Evolutionary conservation across 2,329 filamentous ascomycete genomes (phyloP), one percentile per base, ranked within the genome.

Genomic region (Clarireedia homoeocarpa): DNA sequence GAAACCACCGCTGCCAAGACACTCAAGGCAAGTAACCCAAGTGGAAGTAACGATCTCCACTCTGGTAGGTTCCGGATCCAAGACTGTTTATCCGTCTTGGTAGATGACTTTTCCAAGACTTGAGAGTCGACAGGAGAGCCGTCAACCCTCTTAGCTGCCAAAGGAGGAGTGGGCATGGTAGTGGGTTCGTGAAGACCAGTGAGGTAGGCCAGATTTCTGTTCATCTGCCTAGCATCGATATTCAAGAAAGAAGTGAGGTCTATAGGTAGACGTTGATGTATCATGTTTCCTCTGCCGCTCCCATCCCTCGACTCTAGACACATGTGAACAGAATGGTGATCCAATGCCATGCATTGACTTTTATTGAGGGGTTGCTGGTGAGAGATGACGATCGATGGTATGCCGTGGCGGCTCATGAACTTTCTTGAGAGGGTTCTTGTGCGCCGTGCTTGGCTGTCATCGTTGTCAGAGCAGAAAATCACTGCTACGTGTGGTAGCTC

Each of bases 171-270:
- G 17, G 56, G 9, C 3, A 39, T 45, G 6, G 61, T 52, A 9
- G 61, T 47, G 45, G 62, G 59, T 23, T 67, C 67, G 26, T 69
- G 59, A 26, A 70, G 63, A 23, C 66, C 65, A 48, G 76, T 77
- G 40, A 80, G 65, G 55, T 74, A 75, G n/a, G 77, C 75, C 23
- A 80, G 65, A 59, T 79, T 78, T 57, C 76, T 71, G 63, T 79
- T 80, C 72, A 80, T 75, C 66, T 80, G 77, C 49, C 76, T 71
- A 27, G 75, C 72, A 61, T 79, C 76, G 57, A 79, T 74, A 57
- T 76, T 76, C 55, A 75, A 67, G 60, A 79, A 80, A 10, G 75
- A 77, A 2, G 66, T 64, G 17, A 78, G 65, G 59, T 79, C 76
- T 53, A 79, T 75, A 6, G 77, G 77, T 15, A 78, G 65, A 40